phyloP scores from a whole-genome alignment of 306 rosid species.

The Sicyos baderoa region DNA sequence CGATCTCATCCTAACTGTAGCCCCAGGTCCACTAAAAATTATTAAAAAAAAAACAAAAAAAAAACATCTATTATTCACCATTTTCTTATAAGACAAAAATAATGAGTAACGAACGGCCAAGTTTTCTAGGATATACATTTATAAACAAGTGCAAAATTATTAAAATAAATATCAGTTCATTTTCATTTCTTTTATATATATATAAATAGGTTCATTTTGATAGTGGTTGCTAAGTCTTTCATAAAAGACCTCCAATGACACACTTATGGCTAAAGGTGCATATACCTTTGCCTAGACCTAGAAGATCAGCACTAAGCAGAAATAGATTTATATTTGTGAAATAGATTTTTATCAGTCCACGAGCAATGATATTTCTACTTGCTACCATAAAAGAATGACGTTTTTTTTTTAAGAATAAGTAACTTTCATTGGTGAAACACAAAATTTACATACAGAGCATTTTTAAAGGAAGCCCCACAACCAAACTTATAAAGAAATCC shows the following conservation, averaged over 20 bases:
- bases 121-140: not conserved
- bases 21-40: constrained; percentile 9
- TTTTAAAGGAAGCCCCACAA: not conserved
- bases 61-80: constrained; percentile 12
- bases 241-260: not conserved
- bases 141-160: not conserved
- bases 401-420: not conserved
- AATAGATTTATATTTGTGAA: not conserved
- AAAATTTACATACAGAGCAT: not conserved
- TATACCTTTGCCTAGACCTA: not conserved
- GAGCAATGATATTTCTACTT: not conserved
- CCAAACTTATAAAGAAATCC: not conserved
- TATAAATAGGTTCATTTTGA: not conserved
- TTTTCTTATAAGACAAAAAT: not conserved
- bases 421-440: not conserved
- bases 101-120: not conserved
- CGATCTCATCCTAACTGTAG: constrained; percentile 6
- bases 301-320: not conserved
- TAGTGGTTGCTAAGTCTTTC: not conserved
- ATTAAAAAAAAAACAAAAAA: no score
- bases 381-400: not conserved
- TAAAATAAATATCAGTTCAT: not conserved
- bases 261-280: not conserved
- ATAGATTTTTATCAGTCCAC: not conserved
- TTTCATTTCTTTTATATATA: no score